phyloP scores from a whole-genome alignment of 352 stramenopile genomes.

The Phytophthora ohioensis region DNA sequence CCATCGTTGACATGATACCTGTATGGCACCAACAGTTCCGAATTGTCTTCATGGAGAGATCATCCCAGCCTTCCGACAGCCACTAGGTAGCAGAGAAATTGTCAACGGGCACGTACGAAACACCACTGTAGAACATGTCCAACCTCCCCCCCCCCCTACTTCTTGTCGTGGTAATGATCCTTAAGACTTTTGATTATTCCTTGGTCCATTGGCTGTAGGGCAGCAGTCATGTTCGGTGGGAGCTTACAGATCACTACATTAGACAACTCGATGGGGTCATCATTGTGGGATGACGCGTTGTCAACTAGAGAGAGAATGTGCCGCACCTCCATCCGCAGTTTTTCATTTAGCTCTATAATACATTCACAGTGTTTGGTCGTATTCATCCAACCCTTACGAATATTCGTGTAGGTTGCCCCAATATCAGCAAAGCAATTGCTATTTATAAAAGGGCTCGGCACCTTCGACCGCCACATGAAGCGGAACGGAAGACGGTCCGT shows the following conservation, averaged over 20 bases:
- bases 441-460: slow-evolving; percentile 15
- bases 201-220: slow-evolving; percentile 34
- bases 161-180: slow-evolving; percentile 12
- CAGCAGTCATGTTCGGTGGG: not conserved
- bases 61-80: slow-evolving; percentile 17
- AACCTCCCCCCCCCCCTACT: slow-evolving; percentile 6
- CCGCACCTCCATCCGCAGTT: too few relatives aligned
- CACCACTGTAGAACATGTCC: slow-evolving; percentile 14
- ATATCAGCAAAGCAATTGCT: slow-evolving; percentile 8
- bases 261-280: too few relatives aligned
- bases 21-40: slow-evolving; percentile 30
- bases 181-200: slow-evolving; percentile 34
- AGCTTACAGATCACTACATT: not conserved
- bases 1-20: slow-evolving; percentile 22
- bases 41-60: slow-evolving; percentile 11
- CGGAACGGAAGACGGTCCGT: slow-evolving; percentile 9
- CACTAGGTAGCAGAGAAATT: slow-evolving; percentile 25
- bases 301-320: too few relatives aligned
- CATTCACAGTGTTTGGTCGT: too few relatives aligned
- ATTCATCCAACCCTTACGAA: slow-evolving; percentile 30
- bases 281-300: too few relatives aligned
- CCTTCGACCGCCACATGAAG: slow-evolving; percentile 20
- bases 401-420: slow-evolving; percentile 25
- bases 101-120: slow-evolving; percentile 1
- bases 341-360: too few relatives aligned